A percentile compares a stretch with the other conserved stretches of the same genome.
phyloP scores from a whole-genome alignment of 306 rosid species.

The Medicago lupulina region DNA sequence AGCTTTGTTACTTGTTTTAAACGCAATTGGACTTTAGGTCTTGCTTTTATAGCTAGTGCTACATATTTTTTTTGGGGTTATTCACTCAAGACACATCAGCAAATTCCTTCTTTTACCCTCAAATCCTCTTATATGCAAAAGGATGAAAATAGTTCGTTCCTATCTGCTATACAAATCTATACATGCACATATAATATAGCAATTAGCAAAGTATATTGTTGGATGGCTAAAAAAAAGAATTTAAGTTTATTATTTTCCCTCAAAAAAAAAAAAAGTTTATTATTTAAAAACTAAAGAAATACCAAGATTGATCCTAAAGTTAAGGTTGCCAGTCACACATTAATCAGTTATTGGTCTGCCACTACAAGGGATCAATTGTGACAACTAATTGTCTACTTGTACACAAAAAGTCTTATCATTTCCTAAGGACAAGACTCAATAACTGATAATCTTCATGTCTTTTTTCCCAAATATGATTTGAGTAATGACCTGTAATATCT shows the following conservation, averaged over 20 bases:
- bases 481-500: slow-evolving; percentile 45
- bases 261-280: no score
- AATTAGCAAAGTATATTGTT: background rate
- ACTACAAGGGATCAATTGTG: slow-evolving; percentile 25
- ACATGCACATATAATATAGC: slow-evolving; percentile 11
- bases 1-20: background rate
- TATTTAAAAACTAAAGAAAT: background rate
- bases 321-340: slow-evolving; percentile 35
- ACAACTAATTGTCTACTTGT: slow-evolving; percentile 20
- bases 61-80: background rate
- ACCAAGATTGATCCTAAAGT: slow-evolving; percentile 28
- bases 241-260: background rate
- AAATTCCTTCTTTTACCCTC: background rate
- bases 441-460: background rate
- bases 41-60: background rate
- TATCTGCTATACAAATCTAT: slow-evolving; percentile 24
- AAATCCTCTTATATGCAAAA: background rate
- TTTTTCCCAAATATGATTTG: slow-evolving; percentile 23
- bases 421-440: slow-evolving; percentile 18
- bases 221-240: slow-evolving; percentile 8
- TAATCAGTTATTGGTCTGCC: slow-evolving; percentile 43
- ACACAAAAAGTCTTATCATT: slow-evolving; percentile 24
- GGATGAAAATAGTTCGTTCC: background rate
- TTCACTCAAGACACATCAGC: background rate
- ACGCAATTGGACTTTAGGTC: slow-evolving; percentile 27